phyloP scores from a whole-genome alignment of 31 red algal genomes.

The Asparagopsis taxiformis region DNA sequence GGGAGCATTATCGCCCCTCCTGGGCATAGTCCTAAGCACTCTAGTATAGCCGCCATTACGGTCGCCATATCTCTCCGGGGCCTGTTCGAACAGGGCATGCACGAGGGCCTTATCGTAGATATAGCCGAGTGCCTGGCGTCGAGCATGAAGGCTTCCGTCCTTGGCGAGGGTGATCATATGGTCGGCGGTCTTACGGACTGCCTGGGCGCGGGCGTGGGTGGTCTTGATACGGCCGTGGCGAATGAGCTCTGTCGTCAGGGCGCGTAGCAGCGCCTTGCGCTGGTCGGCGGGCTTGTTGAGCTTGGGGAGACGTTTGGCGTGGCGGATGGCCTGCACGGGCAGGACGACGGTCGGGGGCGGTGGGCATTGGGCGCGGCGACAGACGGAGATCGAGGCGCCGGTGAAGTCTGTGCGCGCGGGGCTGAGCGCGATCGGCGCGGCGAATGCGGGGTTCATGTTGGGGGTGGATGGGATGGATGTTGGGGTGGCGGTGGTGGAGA shows the following conservation, averaged over 20 bases:
- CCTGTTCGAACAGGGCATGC: slow-evolving; percentile 94
- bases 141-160: slow-evolving; percentile 83
- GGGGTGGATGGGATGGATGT: neutral
- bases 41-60: slow-evolving; percentile 95
- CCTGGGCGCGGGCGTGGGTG: slow-evolving; percentile 81
- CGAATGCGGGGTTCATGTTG: slow-evolving; percentile 15
- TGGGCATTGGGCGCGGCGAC: neutral
- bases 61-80: slow-evolving; percentile 88
- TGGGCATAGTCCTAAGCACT: slow-evolving; percentile 83
- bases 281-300: slow-evolving; percentile 95
- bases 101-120: slow-evolving; percentile 97
- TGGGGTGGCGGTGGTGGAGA: neutral
- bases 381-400: neutral
- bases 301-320: slow-evolving; percentile 84
- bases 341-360: neutral
- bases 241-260: slow-evolving; percentile 96
- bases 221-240: slow-evolving; percentile 98
- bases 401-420: neutral
- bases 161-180: slow-evolving; percentile 94
- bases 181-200: slow-evolving; percentile 85
- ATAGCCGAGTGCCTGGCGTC: slow-evolving; percentile 93
- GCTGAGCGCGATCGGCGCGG: slow-evolving; percentile 5
- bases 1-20: slow-evolving; percentile 93
- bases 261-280: slow-evolving; percentile 94
- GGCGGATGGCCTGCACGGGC: slow-evolving; percentile 68